These are phyloP conservation scores for Phalaenopsis aphrodite DNA, from an alignment of 106 monocot species.

Conservation along the genomic window DNA sequence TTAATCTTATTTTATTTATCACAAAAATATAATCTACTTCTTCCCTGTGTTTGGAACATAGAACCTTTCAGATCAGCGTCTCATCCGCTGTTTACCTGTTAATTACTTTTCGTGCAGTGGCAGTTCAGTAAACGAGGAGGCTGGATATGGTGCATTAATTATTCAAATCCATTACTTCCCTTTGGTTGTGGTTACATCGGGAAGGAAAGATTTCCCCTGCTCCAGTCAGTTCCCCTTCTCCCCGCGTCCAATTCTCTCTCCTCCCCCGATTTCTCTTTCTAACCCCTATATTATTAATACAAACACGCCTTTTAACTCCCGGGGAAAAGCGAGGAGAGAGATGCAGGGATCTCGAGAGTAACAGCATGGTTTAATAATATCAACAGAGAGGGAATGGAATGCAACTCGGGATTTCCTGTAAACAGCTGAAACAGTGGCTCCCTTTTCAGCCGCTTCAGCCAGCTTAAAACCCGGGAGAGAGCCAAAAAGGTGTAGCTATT, in stretches of 20 bases:
- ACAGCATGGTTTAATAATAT: background rate
- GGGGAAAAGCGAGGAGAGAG: constrained; percentile 1
- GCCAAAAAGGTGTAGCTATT: background rate
- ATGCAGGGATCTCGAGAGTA: too few species aligned
- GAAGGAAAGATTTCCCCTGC: constrained; percentile 23
- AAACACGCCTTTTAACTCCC: background rate
- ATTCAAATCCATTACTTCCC: constrained; percentile 8
- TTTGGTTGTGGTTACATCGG: constrained; percentile 23
- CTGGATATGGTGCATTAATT: constrained; percentile 8
- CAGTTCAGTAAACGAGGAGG: constrained; percentile 9
- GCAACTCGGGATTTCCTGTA: constrained; percentile 59
- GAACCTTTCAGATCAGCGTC: too few species aligned
- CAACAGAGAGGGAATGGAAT: constrained; percentile 1
- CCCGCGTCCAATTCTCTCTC: background rate
- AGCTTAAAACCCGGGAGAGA: constrained; percentile 59
- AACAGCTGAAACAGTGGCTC: constrained; percentile 27
- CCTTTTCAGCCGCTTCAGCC: constrained; percentile 18
- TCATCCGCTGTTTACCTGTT: background rate
- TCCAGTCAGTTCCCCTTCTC: background rate
- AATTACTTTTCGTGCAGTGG: constrained; percentile 9
- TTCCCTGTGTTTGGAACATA: too few species aligned
- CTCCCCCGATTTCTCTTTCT: background rate
- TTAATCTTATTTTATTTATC: background rate
- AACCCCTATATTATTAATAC: background rate
- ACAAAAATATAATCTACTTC: background rate